Percentiles rank a stretch among this genome's conserved stretches.
Evolutionary conservation across 2,329 filamentous ascomycete species (phyloP).

Genomic region (Colletotrichum magnum): DNA sequence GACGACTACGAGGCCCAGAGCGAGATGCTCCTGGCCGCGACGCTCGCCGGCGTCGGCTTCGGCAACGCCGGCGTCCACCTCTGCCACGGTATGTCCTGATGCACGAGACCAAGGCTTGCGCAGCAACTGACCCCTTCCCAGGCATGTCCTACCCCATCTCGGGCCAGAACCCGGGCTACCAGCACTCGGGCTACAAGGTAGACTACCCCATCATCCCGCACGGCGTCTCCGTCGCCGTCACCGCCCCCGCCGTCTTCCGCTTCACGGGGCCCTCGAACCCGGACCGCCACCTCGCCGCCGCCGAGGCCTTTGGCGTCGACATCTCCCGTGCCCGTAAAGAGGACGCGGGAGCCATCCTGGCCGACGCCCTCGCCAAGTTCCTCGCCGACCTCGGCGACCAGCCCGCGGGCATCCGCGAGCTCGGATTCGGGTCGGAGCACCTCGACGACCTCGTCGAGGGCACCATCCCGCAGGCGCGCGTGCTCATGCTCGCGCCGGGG

Average conservation of each 20-base stretch:
- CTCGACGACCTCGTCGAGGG: slow-evolving; percentile 91
- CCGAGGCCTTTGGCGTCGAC: slow-evolving; percentile 92
- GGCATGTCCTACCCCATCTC: slow-evolving; percentile 99
- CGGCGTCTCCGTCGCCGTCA: slow-evolving; percentile 94
- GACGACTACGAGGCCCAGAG: slow-evolving; percentile 94
- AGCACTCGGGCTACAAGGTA: slow-evolving; percentile 80
- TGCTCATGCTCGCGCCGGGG: slow-evolving; percentile 91
- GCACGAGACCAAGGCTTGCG: no score
- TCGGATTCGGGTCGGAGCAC: slow-evolving; percentile 84
- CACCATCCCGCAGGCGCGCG: slow-evolving; percentile 91
- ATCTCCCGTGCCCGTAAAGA: slow-evolving; percentile 89
- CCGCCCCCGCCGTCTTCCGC: slow-evolving; percentile 91
- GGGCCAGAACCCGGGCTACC: slow-evolving; percentile 80
- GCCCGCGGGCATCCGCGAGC: slow-evolving; percentile 84
- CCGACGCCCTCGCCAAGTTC: slow-evolving; percentile 86
- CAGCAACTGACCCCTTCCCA: slow-evolving; percentile 49
- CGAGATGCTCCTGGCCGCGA: slow-evolving; percentile 95
- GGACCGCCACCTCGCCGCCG: slow-evolving; percentile 89
- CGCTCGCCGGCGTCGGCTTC: slow-evolving; percentile 94
- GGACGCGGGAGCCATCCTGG: slow-evolving; percentile 89
- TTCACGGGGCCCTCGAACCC: slow-evolving; percentile 95
- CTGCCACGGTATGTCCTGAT: slow-evolving; percentile 75
- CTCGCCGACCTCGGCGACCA: slow-evolving; percentile 89
- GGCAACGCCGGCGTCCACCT: slow-evolving; percentile 96
- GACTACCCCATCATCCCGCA: slow-evolving; percentile 88